These are phyloP conservation scores for Paraleonurus japonicus DNA, from an alignment of 257 asterid species.

Conservation along the genomic window DNA sequence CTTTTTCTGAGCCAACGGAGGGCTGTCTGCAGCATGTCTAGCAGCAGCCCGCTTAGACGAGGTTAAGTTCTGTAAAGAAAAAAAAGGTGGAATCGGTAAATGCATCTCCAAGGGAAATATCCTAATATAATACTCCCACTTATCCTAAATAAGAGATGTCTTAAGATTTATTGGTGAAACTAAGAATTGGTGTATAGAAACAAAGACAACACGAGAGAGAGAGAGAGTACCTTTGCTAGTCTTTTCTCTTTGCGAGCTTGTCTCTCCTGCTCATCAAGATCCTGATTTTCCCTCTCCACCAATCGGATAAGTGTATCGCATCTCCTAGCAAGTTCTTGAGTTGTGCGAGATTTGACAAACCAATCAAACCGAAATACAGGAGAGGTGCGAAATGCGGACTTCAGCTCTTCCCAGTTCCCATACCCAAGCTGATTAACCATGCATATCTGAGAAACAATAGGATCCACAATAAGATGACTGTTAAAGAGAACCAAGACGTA, in stretches of 20 bases:
- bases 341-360: conserved; percentile 98
- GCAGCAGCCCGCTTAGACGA: conserved; percentile 72
- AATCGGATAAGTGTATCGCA: conserved; percentile 89
- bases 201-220: no score
- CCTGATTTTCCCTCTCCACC: conserved; percentile 96
- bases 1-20: conserved; percentile 60
- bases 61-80: conserved; percentile 47
- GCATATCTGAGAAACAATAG: conserved; percentile 55
- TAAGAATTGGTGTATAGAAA: no score
- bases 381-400: conserved; percentile 92
- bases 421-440: conserved; percentile 97
- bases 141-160: no score
- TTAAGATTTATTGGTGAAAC: no score
- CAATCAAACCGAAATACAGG: conserved; percentile 95
- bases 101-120: no score
- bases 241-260: conserved; percentile 97
- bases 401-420: conserved; percentile 98
- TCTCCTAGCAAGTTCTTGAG: conserved; percentile 98
- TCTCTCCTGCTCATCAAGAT: conserved; percentile 88
- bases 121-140: no score
- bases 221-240: conserved; percentile 62
- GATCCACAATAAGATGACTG: background rate
- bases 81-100: background rate
- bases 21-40: conserved; percentile 74
- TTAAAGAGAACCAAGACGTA: background rate